A percentile compares a stretch with the other conserved stretches of the same genome.
Conservation (phyloP, 2,329 filamentous ascomycete species). For the Trichophyton schoenleinii region DNA sequence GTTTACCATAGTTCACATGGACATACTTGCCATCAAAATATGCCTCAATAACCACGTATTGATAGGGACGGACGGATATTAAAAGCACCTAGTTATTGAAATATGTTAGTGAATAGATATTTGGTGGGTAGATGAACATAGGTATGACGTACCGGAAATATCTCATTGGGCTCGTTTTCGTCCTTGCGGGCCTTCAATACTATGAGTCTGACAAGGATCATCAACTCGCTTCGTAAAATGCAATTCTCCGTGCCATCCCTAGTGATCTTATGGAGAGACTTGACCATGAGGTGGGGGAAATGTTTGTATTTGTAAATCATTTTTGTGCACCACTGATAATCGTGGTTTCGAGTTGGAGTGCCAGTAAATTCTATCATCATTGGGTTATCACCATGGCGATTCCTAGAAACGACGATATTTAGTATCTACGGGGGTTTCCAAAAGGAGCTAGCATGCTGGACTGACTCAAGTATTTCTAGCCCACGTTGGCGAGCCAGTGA, state of each 20-base stretch:
- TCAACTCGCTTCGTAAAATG: neutral
- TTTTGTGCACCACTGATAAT: neutral
- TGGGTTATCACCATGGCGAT: neutral
- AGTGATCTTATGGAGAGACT: neutral
- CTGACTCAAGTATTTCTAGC: neutral
- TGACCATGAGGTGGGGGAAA: neutral
- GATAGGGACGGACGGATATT: neutral
- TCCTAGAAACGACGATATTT: neutral
- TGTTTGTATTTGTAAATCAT: neutral
- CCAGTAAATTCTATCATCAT: neutral
- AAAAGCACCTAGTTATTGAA: neutral
- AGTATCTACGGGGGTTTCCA: neutral
- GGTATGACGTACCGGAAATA: neutral
- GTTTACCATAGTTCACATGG: neutral
- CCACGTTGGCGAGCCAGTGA: neutral
- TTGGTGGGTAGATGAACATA: neutral
- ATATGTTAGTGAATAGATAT: neutral
- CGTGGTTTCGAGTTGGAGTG: neutral
- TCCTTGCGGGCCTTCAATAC: neutral
- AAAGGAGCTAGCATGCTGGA: no score
- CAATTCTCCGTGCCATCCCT: neutral
- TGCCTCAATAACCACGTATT: neutral
- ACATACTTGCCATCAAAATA: neutral
- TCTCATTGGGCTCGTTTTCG: neutral
- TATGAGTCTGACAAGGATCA: neutral